Evolutionary conservation across 805 yeast species (phyloP), one percentile per base, ranked within the genome.

Genomic region (Cyberlindnera galapagoensis): DNA sequence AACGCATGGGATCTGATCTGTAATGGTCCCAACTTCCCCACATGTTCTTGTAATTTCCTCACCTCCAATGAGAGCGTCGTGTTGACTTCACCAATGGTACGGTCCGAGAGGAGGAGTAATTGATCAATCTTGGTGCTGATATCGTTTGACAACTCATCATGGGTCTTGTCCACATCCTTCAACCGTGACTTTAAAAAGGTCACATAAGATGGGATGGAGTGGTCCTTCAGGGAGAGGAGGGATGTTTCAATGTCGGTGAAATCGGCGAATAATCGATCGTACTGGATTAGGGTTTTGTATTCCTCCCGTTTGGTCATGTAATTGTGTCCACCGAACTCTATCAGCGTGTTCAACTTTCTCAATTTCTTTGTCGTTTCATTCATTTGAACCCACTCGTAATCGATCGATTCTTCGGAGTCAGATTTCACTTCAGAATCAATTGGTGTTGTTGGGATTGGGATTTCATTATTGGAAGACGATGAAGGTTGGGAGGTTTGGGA

Each of bases 1-100:
- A 66, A 40, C n/a, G 59, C 44, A 12, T 60, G 63, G 14, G 59
- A 59, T 10, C 44, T 39, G 25, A 40, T 51, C 23, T 50, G 51
- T 21, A 49, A 53, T 5, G 54, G 34, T 2, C 62, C 56, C 33
- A 67, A 44, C 39, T 65, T 59, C 35, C 73, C 71, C 31, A 67
- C 45, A 30, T 60, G 57, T 51, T 76, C 82, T 34, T 60, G 61
- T 5, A 75, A 53, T 36, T 67, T 69, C 14, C 81, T 60, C 18
- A 80, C 58, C 42, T 77, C 79, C 38, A 81, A 56, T 9, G 85
- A 68, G 26, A 80, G 53, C 2, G 86, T 76, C 0, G 90, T 80
- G 51, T 76, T 81, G 33, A 81, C 74, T 47, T 80, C 88, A 39
- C 85, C 80, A 36, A 77, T 71, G 9, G 80, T 69, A 41, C 88